Evolutionary conservation across 2,329 filamentous ascomycete species (phyloP), one percentile per base, ranked within the genome.

Genomic region (Cordyceps farinosa): DNA sequence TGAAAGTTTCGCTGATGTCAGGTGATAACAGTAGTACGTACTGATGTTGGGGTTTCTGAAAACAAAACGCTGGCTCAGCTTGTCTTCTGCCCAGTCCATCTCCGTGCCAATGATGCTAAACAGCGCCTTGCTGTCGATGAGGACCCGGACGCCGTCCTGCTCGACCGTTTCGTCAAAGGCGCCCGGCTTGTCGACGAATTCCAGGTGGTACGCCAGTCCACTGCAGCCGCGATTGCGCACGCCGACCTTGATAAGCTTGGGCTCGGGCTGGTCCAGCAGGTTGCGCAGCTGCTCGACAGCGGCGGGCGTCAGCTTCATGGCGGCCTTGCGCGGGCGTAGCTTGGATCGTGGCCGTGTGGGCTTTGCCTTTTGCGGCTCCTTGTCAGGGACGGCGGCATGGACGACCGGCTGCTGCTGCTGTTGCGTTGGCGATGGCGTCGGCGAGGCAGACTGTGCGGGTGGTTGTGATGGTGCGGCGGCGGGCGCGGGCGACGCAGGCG

Each of bases 71-170:
- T 93, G 86, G 75, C 90, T 96, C 67, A 99, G 79, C 80, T 96
- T 97, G 71, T 98, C 95, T 78, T 98, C 93, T 11, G 94, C 84
- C 93, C 94, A 99, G 73, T 99, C 95, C 95, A 99, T 99, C 79
- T 98, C 94, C 73, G 90, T 97, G 5, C 95, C 95, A 70, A 99
- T 97, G 61, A 99, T 98, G 76, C 94, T 98, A 75, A 99, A 93
- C 56, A 99, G 80, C 48, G 95, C 95, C 80, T 97, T 98, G 82
- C 91, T 96, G 76, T 99, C 95, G 63, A 99, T 95, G 74, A 98
- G 76, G 40, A 99, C 94, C 77, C 91, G 94, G 63, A 99, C 94
- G 0, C 94, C 95, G 71, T 98, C 95, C 75, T 99, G 95, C 73
- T 96, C 93, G 1, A 99, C 92, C 58, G 88, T 83, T 76, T 99